Base-by-base conservation (phyloP, 1,284 basidiomycete species). In the Tilletia walkeri region DNA sequence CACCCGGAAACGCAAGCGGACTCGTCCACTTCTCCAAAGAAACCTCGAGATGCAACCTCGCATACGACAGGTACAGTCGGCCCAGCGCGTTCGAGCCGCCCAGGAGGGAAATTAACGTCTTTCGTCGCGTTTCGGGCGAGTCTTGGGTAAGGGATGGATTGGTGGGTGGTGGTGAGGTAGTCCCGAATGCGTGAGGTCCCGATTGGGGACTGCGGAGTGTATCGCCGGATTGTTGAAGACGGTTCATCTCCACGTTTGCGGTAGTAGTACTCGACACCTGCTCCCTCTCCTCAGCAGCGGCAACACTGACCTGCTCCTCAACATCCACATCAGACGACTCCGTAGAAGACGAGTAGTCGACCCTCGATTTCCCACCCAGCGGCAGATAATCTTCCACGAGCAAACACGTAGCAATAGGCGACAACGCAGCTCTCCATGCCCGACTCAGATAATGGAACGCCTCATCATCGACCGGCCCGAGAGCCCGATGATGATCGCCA, bases 1-100 rank as follows among this genome's bases (percentile, higher is more conserved):
- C 59, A 2, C 34, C 59, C 3, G 59, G 59, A 34, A 63, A 63
- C 12, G 59, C 59, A 9, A 63, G 20, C 4, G 59, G 59, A 63
- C 59, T 63, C 59, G 59, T 63, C 59, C 59, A 63, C 16, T 63
- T 63, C 38, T 63, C 59, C 12, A 63, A 36, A 18, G 59, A 10
- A 14, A 63, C 59, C 34, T 63, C 59, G 36, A 63, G 59, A n/a
- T 63, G 59, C 5, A 63, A 38, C 16, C 59, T 34, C 18, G 59
- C 59, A 16, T 63, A 63, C 36, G 59, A 63, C 12, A 63, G 59
- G 5, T 63, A 63, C 3, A 63, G 59, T 41, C 59, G 12, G 30
- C 59, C 59, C 16, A 63, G 59, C 59, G 59, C 59, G n/a, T 36
- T 39, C 34, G 30, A 39, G 34, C 59, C 59, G 36, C 59, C 59